A percentile compares a stretch with the other conserved stretches of the same genome.
These are phyloP conservation scores for Corniculantispora saksenae DNA, from an alignment of 2,329 filamentous ascomycete genomes.

Conservation along the genomic window DNA sequence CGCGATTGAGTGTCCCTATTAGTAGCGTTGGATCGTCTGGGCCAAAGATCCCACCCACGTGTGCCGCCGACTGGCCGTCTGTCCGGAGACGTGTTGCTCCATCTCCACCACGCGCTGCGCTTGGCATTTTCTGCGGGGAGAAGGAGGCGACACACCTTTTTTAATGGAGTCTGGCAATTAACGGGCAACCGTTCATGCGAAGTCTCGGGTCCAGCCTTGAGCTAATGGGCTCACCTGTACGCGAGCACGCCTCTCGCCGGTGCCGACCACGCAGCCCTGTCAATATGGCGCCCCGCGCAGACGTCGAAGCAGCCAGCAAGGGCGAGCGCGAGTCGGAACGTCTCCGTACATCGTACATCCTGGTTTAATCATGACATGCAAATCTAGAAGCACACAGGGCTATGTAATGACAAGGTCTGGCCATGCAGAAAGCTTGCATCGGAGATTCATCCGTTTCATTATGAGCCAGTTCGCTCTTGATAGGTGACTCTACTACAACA, in stretches of 20 bases:
- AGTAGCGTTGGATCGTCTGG: not conserved
- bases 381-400: no score
- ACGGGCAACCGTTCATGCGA: not conserved
- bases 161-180: not conserved
- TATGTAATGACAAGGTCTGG: no score
- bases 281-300: no score
- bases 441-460: no score
- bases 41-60: not conserved
- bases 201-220: not conserved
- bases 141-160: not conserved
- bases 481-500: no score
- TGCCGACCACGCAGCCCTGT: no score
- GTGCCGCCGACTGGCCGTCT: not conserved
- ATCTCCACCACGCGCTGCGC: not conserved
- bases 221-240: not conserved
- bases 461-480: no score
- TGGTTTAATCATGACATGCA: no score
- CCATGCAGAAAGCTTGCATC: no score
- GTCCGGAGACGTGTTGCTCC: not conserved
- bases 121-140: not conserved
- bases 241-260: not conserved
- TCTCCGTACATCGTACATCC: no score
- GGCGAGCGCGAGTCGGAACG: no score
- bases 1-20: not conserved
- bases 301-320: no score